These are phyloP conservation scores for Aspergillus floridensis DNA, from an alignment of 2,329 filamentous ascomycete genomes.

Conservation along the genomic window DNA sequence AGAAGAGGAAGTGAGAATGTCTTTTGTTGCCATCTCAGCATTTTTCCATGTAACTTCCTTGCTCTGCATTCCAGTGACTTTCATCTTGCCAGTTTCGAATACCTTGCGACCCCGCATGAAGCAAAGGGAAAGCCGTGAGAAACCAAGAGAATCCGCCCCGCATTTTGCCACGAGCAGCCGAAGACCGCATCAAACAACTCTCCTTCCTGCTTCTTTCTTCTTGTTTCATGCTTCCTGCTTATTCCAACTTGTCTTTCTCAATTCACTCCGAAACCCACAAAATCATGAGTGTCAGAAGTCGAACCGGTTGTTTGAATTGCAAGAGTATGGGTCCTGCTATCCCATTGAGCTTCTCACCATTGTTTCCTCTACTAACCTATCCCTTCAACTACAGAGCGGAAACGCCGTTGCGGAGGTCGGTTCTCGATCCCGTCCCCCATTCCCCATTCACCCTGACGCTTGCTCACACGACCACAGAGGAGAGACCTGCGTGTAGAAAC, in stretches of 20 bases:
- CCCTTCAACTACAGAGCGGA: neutral
- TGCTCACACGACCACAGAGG: neutral
- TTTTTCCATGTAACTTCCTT: neutral
- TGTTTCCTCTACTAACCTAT: neutral
- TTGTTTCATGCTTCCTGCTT: neutral
- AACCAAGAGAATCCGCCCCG: neutral
- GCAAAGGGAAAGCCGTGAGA: neutral
- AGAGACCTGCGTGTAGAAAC: conserved; percentile 1
- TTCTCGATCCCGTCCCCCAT: neutral
- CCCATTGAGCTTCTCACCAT: neutral
- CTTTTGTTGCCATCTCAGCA: neutral
- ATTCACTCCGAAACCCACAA: too few relatives aligned
- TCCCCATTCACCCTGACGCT: neutral
- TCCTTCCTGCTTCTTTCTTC: neutral
- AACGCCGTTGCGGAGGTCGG: conserved; percentile 4
- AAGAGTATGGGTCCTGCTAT: neutral
- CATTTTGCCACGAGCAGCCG: neutral
- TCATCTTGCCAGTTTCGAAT: neutral
- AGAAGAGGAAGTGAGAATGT: neutral
- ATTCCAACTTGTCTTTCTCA: neutral
- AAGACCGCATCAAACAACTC: neutral
- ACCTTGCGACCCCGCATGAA: neutral
- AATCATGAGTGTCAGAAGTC: conserved; percentile 5
- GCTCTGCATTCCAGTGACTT: neutral
- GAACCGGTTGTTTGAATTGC: neutral